Percentiles rank a stretch among this genome's conserved stretches.
phyloP scores from a whole-genome alignment of 306 rosid species.

The Parietaria judaica region DNA sequence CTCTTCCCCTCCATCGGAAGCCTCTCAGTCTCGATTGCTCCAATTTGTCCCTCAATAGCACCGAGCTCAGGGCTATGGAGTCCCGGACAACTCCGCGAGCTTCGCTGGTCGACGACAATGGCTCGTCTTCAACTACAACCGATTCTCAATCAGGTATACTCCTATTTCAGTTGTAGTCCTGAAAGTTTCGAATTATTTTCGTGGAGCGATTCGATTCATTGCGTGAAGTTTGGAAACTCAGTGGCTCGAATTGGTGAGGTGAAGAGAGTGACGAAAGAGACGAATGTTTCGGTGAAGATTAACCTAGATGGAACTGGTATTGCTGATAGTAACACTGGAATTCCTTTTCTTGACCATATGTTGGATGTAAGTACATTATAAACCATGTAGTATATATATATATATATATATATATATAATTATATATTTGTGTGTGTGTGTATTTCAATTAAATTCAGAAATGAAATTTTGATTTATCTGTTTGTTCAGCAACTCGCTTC shows the following conservation, averaged over 20 bases:
- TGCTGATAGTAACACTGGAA: constrained; percentile 69
- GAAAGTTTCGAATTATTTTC: no score
- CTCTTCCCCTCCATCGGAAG: constrained; percentile 21
- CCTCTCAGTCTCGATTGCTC: constrained; percentile 16
- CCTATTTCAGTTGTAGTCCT: no score
- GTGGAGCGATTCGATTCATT: neutral
- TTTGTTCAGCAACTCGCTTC: constrained; percentile 75
- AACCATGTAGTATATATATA: neutral
- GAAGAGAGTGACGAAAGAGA: constrained; percentile 77
- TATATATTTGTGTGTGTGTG: neutral
- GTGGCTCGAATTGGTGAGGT: constrained; percentile 82
- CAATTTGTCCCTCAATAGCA: constrained; percentile 20
- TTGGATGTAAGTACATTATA: constrained; percentile 44
- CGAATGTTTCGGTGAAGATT: constrained; percentile 71
- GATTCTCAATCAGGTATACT: constrained; percentile 36
- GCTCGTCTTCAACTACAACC: constrained; percentile 30
- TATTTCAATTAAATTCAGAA: neutral
- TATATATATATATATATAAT: neutral
- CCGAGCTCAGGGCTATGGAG: constrained; percentile 25
- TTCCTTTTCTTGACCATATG: constrained; percentile 97
- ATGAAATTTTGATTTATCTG: neutral
- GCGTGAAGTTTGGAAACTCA: constrained; percentile 17
- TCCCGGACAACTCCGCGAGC: constrained; percentile 17
- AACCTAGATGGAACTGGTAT: constrained; percentile 82
- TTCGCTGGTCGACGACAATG: constrained; percentile 34